A percentile compares a stretch with the other conserved stretches of the same genome.
Conservation (phyloP, 768 basidiomycete species). For the Boletus rufocinnamomeus region DNA sequence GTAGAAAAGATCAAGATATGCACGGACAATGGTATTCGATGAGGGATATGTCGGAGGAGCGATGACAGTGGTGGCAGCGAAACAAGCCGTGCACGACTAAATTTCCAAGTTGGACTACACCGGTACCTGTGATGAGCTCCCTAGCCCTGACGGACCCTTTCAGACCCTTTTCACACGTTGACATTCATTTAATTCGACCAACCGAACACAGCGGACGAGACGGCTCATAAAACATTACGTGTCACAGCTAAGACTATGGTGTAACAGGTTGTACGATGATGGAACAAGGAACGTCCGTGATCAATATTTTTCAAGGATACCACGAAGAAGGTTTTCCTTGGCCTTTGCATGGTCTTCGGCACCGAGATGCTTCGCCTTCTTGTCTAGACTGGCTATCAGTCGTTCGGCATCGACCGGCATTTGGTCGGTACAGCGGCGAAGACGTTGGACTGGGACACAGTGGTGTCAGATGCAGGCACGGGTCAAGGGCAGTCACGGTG, state of each 20-base stretch:
- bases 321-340: constrained; percentile 37
- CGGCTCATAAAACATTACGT: background rate
- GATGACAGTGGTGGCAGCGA: constrained; percentile 13
- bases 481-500: constrained; percentile 7
- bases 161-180: constrained; percentile 28
- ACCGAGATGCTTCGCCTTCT: constrained; percentile 46
- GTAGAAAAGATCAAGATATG: background rate
- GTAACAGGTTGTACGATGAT: background rate
- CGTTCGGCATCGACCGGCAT: constrained; percentile 56
- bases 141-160: constrained; percentile 12
- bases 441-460: constrained; percentile 44
- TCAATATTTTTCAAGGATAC: constrained; percentile 37
- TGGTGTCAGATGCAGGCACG: constrained; percentile 9
- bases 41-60: constrained; percentile 5
- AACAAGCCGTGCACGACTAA: constrained; percentile 7
- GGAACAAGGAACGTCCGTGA: background rate
- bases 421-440: constrained; percentile 42
- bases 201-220: background rate
- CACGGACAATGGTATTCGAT: background rate
- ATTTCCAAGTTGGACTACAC: constrained; percentile 3
- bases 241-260: constrained; percentile 11
- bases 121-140: background rate
- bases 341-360: constrained; percentile 36
- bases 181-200: background rate
- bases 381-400: constrained; percentile 53